phyloP scores from a whole-genome alignment of 2,329 filamentous ascomycete species.

The Botryotinia narcissicola region DNA sequence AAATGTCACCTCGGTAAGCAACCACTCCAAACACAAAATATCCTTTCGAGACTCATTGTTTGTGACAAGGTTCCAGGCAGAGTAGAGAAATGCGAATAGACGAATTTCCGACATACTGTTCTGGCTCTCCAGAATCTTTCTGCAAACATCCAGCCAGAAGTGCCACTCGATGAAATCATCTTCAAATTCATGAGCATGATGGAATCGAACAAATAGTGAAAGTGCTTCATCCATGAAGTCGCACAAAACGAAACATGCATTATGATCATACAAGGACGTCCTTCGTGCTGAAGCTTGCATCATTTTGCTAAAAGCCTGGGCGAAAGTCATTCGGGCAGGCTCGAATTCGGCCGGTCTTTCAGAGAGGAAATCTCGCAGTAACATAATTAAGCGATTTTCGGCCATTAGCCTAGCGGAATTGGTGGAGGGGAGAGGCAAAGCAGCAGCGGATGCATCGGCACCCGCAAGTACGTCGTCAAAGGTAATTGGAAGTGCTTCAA shows the following conservation, averaged over 20 bases:
- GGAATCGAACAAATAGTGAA: conserved; percentile 60
- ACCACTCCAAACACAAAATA: conserved; percentile 59
- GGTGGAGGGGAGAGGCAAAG: conserved; percentile 52
- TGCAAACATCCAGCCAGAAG: conserved; percentile 68
- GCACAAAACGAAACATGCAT: conserved; percentile 69
- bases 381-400: conserved; percentile 68
- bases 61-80: conserved; percentile 60
- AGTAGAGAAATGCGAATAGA: conserved; percentile 66
- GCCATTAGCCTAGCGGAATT: conserved; percentile 66
- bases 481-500: conserved; percentile 52
- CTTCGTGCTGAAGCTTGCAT: conserved; percentile 60
- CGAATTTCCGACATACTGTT: conserved; percentile 71
- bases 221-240: conserved; percentile 71
- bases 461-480: conserved; percentile 66
- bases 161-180: conserved; percentile 56
- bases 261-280: conserved; percentile 66
- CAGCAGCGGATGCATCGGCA: conserved; percentile 54
- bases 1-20: conserved; percentile 61
- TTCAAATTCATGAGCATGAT: conserved; percentile 42
- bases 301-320: conserved; percentile 59
- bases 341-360: conserved; percentile 54
- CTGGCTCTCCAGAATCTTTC: conserved; percentile 65
- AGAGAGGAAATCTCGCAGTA: conserved; percentile 66
- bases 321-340: conserved; percentile 57
- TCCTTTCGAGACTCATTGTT: conserved; percentile 56